phyloP scores from a whole-genome alignment of 2,329 filamentous ascomycete species.

The Periconia digitata region DNA sequence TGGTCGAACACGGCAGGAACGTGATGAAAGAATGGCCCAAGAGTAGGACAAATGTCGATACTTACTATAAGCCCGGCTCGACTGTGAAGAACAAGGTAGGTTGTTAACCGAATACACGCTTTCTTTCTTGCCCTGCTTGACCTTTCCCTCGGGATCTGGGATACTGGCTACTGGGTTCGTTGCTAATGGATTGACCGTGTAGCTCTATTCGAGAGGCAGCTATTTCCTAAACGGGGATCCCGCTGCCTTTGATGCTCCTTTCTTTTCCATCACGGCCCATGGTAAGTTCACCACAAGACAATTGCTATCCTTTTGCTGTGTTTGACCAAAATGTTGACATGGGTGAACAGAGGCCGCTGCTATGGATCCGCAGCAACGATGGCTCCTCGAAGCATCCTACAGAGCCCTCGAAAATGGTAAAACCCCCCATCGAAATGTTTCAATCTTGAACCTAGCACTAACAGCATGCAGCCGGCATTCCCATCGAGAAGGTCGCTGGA shows the following conservation, averaged over 20 bases:
- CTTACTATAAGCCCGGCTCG: conserved; percentile 11
- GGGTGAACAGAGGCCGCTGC: conserved; percentile 9
- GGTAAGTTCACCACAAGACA: too few species aligned
- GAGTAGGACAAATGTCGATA: conserved; percentile 4
- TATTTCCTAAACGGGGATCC: conserved; percentile 8
- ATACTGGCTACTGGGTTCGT: background rate
- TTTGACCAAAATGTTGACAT: too few species aligned
- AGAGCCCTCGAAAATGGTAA: conserved; percentile 17
- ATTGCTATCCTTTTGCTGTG: too few species aligned
- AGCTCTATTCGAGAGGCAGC: conserved; percentile 3
- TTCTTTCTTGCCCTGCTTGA: conserved; percentile 4
- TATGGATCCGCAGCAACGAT: conserved; percentile 22
- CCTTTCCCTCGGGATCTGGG: too few species aligned
- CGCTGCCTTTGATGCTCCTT: conserved; percentile 11
- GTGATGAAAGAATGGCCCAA: conserved; percentile 7
- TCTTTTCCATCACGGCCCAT: conserved; percentile 13
- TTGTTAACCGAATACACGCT: conserved; percentile 2
- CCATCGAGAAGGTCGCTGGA: conserved; percentile 4
- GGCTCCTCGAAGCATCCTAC: conserved; percentile 18
- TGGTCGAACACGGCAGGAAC: conserved; percentile 5
- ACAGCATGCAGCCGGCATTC: conserved; percentile 10
- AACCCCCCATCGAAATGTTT: background rate
- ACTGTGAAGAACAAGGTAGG: background rate
- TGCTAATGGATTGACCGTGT: background rate
- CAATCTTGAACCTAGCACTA: background rate